These are phyloP conservation scores for Cryomyces minteri DNA, from an alignment of 495 filamentous ascomycete genomes.

Conservation along the genomic window DNA sequence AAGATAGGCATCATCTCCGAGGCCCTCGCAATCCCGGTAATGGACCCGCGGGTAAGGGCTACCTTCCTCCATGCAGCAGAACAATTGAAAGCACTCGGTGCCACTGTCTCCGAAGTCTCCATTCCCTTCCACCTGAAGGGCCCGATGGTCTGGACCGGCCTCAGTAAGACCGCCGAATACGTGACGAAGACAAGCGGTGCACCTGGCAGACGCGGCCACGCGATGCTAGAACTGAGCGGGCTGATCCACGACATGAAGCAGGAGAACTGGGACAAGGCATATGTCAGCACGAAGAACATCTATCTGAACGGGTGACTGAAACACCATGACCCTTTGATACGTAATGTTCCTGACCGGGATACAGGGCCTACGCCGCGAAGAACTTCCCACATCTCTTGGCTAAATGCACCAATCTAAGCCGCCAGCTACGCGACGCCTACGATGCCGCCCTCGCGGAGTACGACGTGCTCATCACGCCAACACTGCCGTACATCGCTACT, in stretches of 20 bases:
- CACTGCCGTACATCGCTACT: constrained; percentile 22
- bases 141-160: constrained; percentile 31
- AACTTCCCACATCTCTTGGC: constrained; percentile 14
- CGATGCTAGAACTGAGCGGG: constrained; percentile 25
- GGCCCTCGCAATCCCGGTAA: constrained; percentile 24
- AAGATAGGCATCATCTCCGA: constrained; percentile 34
- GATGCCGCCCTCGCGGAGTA: constrained; percentile 21
- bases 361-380: no score
- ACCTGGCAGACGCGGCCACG: constrained; percentile 21
- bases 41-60: constrained; percentile 24
- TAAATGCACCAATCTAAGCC: constrained; percentile 25
- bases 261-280: constrained; percentile 19
- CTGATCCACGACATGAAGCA: constrained; percentile 22
- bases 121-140: constrained; percentile 31
- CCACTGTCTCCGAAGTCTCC: constrained; percentile 30
- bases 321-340: constrained; percentile 9
- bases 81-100: constrained; percentile 31
- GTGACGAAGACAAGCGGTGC: constrained; percentile 23
- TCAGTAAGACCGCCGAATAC: constrained; percentile 24
- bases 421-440: constrained; percentile 27
- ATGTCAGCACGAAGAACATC: constrained; percentile 8
- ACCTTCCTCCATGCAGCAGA: constrained; percentile 25
- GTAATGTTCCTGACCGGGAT: no score
- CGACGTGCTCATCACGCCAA: constrained; percentile 29
- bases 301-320: constrained; percentile 12